Evolutionary conservation across 768 basidiomycete species (phyloP).

Genomic region (Termitomyces sp.): DNA sequence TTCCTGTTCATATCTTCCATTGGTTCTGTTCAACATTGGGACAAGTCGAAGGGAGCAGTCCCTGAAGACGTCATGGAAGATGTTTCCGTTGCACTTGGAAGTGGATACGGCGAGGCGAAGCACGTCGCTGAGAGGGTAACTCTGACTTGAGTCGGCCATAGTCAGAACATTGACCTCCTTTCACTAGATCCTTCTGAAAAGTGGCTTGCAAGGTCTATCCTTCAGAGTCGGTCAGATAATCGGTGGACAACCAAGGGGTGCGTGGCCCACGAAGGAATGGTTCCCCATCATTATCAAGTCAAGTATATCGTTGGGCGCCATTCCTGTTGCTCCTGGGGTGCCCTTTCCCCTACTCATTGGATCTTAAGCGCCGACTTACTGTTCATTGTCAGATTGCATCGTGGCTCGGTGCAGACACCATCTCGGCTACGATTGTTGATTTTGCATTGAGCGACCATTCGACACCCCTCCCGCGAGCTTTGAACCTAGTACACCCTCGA

Average conservation of each 20-base stretch:
- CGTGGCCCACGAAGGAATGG: slow-evolving; percentile 38
- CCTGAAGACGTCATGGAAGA: slow-evolving; percentile 30
- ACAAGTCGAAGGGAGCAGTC: slow-evolving; percentile 20
- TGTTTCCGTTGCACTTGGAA: slow-evolving; percentile 22
- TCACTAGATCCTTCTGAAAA: slow-evolving; percentile 25
- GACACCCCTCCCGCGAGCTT: slow-evolving; percentile 12
- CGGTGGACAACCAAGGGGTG: slow-evolving; percentile 29
- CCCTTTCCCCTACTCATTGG: neutral
- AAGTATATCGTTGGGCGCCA: slow-evolving; percentile 22
- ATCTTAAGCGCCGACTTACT: neutral
- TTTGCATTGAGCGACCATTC: slow-evolving; percentile 20
- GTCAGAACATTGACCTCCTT: neutral
- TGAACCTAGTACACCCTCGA: slow-evolving; percentile 31
- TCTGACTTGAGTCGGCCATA: neutral
- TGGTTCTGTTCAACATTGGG: slow-evolving; percentile 18
- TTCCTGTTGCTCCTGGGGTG: slow-evolving; percentile 27
- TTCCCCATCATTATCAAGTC: slow-evolving; percentile 36
- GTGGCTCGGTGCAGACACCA: slow-evolving; percentile 27
- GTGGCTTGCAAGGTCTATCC: slow-evolving; percentile 26
- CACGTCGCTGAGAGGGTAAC: slow-evolving; percentile 31
- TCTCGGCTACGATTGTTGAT: slow-evolving; percentile 25
- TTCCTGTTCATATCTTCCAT: slow-evolving; percentile 33
- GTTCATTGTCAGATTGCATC: slow-evolving; percentile 16
- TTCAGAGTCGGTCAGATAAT: slow-evolving; percentile 35
- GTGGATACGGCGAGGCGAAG: slow-evolving; percentile 31